Evolutionary conservation across 1,139 yeast genomes (phyloP).

Genomic region (Lodderomyces margitis): DNA sequence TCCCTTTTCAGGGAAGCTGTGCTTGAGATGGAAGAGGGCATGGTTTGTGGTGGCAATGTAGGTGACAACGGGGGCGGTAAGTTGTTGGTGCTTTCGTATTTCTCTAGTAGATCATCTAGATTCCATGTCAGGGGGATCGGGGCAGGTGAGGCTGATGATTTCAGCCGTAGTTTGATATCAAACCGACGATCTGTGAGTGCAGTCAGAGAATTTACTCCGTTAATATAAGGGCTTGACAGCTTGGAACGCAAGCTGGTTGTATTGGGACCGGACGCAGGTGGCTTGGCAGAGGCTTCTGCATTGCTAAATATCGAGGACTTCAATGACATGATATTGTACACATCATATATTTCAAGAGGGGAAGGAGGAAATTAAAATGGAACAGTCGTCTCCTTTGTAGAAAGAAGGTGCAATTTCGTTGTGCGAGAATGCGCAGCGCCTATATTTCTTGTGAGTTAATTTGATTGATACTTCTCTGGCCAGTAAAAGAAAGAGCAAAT

Average conservation of each 20-base stretch:
- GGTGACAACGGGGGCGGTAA: conserved; percentile 46
- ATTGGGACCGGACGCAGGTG: not conserved
- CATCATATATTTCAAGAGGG: not conserved
- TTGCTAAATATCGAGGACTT: conserved; percentile 2
- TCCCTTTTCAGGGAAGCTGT: not conserved
- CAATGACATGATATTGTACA: conserved; percentile 2
- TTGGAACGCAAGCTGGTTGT: not conserved
- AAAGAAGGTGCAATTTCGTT: not conserved
- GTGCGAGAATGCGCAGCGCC: no score
- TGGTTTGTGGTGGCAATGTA: conserved; percentile 35
- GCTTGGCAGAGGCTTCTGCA: not conserved
- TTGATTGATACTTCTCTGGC: no score
- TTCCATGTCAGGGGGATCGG: conserved; percentile 37
- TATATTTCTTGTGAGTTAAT: no score
- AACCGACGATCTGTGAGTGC: no score
- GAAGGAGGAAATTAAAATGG: no score
- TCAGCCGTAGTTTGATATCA: no score
- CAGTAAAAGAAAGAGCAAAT: no score
- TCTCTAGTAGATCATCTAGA: conserved; percentile 37
- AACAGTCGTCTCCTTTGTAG: no score
- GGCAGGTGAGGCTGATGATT: no score
- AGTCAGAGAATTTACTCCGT: not conserved
- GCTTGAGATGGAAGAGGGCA: not conserved
- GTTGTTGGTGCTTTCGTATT: conserved; percentile 34
- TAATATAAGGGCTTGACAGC: not conserved